phyloP scores from a whole-genome alignment of 2,329 filamentous ascomycete species.

The Fusarium sp. region DNA sequence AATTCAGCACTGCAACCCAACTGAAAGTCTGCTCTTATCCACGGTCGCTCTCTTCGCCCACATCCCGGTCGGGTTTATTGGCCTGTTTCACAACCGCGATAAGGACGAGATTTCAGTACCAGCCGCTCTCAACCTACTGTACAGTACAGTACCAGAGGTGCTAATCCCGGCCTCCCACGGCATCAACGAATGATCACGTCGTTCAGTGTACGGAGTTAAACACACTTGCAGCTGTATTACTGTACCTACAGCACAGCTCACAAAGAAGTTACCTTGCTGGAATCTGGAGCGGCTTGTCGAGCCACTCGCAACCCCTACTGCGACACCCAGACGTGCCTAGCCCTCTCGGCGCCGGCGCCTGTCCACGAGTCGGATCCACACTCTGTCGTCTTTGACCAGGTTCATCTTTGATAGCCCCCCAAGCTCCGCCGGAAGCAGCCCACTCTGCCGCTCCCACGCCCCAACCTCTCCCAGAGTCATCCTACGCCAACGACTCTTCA shows the following conservation, averaged over 20 bases:
- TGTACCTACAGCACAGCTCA: conserved; percentile 24
- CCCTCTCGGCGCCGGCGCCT: conserved; percentile 27
- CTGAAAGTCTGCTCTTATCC: conserved; percentile 12
- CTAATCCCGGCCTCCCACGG: conserved; percentile 20
- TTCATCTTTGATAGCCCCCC: conserved; percentile 32
- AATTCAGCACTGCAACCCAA: neutral
- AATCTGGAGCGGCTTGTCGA: conserved; percentile 7
- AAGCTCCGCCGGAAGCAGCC: conserved; percentile 43
- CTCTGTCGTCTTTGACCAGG: conserved; percentile 16
- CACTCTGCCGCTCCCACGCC: conserved; percentile 32
- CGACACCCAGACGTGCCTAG: conserved; percentile 19
- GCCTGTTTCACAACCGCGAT: conserved; percentile 35
- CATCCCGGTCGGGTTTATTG: conserved; percentile 23
- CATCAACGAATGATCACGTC: conserved; percentile 24
- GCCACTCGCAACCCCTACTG: conserved; percentile 21
- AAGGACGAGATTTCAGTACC: conserved; percentile 40
- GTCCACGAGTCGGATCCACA: conserved; percentile 33
- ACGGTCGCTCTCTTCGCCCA: conserved; percentile 5
- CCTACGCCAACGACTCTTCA: conserved; percentile 31
- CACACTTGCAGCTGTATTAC: conserved; percentile 12
- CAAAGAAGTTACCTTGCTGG: conserved; percentile 12
- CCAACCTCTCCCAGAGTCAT: conserved; percentile 41
- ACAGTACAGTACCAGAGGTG: neutral
- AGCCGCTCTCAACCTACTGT: conserved; percentile 18
- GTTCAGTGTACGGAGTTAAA: conserved; percentile 26